These are phyloP conservation scores for Malus hybrid DNA, from an alignment of 331 rosid species.

Conservation along the genomic window DNA sequence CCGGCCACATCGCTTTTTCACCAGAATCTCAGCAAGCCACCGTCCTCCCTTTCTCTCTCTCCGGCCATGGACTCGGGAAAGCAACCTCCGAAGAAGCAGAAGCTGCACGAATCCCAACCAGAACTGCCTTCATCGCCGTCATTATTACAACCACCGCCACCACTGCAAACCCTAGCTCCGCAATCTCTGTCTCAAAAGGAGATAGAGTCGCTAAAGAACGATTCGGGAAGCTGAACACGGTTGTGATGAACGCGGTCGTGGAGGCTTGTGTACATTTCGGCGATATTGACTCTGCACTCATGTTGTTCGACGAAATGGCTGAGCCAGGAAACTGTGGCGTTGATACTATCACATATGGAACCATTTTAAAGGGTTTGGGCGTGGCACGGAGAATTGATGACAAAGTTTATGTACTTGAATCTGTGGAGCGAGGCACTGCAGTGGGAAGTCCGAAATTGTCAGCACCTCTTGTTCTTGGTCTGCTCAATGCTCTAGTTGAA, in stretches of 20 bases:
- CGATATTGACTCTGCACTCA: conserved; percentile 49
- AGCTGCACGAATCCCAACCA: conserved; percentile 24
- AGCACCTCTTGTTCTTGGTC: conserved; percentile 50
- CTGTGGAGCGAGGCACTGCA: conserved; percentile 57
- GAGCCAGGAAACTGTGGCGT: conserved; percentile 52
- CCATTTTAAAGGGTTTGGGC: conserved; percentile 75
- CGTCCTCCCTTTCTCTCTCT: background rate
- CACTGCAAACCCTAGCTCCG: conserved; percentile 28
- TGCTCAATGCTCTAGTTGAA: conserved; percentile 65
- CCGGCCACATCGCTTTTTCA: background rate
- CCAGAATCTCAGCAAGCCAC: background rate
- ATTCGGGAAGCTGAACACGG: conserved; percentile 61
- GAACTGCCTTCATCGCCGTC: conserved; percentile 4
- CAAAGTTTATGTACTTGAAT: conserved; percentile 66
- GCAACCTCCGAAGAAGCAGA: conserved; percentile 56
- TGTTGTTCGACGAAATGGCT: conserved; percentile 55
- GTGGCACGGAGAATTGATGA: conserved; percentile 51
- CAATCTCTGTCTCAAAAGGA: conserved; percentile 37
- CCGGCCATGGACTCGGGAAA: conserved; percentile 41
- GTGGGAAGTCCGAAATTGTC: conserved; percentile 60
- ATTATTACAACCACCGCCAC: conserved; percentile 1
- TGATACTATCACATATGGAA: conserved; percentile 55
- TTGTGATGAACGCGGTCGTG: conserved; percentile 72
- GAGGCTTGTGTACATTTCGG: conserved; percentile 76
- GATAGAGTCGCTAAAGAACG: conserved; percentile 45